A percentile compares a stretch with the other conserved stretches of the same genome.
Conservation (phyloP, 805 yeast species). For the Candida ficus region DNA sequence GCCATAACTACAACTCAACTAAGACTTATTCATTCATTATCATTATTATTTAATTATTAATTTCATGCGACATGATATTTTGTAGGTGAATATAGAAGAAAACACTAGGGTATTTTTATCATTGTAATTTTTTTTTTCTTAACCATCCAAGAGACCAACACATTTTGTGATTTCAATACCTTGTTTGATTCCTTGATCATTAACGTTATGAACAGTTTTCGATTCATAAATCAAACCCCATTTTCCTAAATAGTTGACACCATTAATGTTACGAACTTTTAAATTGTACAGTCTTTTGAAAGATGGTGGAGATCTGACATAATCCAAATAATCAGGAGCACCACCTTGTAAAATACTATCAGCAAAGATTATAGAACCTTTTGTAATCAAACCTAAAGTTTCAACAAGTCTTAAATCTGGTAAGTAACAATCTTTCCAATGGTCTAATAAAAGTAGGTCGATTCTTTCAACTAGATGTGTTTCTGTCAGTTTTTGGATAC, state of each 20-base stretch:
- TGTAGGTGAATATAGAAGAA: no score
- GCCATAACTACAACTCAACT: no score
- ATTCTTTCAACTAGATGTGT: slow-evolving; percentile 18
- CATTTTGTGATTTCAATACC: slow-evolving; percentile 18
- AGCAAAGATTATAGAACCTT: slow-evolving; percentile 35
- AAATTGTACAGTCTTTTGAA: slow-evolving; percentile 29
- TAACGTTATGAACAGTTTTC: slow-evolving; percentile 17
- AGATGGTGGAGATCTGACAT: slow-evolving; percentile 34
- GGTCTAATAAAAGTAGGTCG: slow-evolving; percentile 38
- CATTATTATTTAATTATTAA: no score
- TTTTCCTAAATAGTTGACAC: slow-evolving; percentile 29
- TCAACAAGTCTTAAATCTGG: slow-evolving; percentile 40
- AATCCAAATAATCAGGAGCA: slow-evolving; percentile 34
- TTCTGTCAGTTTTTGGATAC: slow-evolving; percentile 7
- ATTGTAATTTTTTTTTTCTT: neutral
- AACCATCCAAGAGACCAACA: slow-evolving; percentile 14
- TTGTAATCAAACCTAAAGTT: slow-evolving; percentile 32
- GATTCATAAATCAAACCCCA: slow-evolving; percentile 39
- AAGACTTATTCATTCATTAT: no score
- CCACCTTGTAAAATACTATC: slow-evolving; percentile 32
- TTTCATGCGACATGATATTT: no score
- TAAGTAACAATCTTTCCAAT: slow-evolving; percentile 32
- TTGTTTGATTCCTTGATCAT: slow-evolving; percentile 4
- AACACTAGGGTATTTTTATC: no score
- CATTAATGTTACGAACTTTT: slow-evolving; percentile 24